Percentiles rank a stretch among this genome's conserved stretches.
Evolutionary conservation across 1,284 basidiomycete species (phyloP).

Genomic region (Lignosus rhinocerotis): DNA sequence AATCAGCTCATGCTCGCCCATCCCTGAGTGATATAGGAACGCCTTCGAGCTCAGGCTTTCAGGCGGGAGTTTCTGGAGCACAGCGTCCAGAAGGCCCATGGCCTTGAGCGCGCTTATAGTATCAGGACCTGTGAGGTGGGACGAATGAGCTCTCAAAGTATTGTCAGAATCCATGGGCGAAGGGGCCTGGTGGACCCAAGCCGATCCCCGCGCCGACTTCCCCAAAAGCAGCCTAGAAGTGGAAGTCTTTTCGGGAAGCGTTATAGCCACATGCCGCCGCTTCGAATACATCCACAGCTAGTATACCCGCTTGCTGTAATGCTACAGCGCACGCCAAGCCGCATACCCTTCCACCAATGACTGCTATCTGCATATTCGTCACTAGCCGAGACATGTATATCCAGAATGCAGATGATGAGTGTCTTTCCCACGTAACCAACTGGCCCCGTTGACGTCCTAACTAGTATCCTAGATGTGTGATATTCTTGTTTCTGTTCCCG

Average conservation of each 20-base stretch:
- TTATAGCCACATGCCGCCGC: slow-evolving; percentile 37
- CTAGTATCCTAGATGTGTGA: no score
- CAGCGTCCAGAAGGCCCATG: slow-evolving; percentile 44
- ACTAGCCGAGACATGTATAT: not conserved
- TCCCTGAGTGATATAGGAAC: slow-evolving; percentile 45
- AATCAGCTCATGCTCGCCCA: slow-evolving; percentile 42
- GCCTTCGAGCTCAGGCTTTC: slow-evolving; percentile 32
- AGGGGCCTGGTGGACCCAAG: slow-evolving; percentile 38
- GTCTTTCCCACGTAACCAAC: no score
- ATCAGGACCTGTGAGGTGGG: slow-evolving; percentile 45
- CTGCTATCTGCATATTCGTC: slow-evolving; percentile 46
- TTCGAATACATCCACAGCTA: slow-evolving; percentile 50
- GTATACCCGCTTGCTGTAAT: slow-evolving; percentile 45
- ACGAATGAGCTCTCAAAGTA: not conserved
- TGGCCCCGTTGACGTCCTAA: no score
- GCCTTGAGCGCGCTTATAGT: slow-evolving; percentile 45
- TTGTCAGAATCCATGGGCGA: not conserved
- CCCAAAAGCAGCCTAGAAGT: slow-evolving; percentile 41
- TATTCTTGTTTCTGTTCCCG: no score
- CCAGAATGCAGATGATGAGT: no score
- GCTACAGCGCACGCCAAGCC: slow-evolving; percentile 49
- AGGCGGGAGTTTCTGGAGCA: slow-evolving; percentile 40
- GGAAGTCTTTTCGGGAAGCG: not conserved
- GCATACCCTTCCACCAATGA: slow-evolving; percentile 56
- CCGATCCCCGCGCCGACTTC: slow-evolving; percentile 57